Evolutionary conservation across 768 basidiomycete genomes (phyloP).

Genomic region (Termitomyces sp.): DNA sequence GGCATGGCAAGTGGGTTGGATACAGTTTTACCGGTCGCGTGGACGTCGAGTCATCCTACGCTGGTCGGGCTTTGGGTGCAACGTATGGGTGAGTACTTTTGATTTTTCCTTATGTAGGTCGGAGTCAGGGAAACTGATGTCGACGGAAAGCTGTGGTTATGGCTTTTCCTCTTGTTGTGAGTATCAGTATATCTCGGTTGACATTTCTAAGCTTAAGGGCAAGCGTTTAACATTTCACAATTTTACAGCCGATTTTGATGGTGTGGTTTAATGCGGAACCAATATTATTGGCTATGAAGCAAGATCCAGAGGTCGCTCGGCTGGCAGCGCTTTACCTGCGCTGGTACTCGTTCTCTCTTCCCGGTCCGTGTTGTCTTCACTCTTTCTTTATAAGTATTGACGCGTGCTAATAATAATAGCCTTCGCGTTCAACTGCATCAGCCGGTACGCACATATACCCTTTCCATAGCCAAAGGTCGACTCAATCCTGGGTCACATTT

Average conservation of each 20-base stretch:
- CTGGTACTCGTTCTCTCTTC: slow-evolving; percentile 72
- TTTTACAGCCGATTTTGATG: slow-evolving; percentile 2
- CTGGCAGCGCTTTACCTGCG: slow-evolving; percentile 74
- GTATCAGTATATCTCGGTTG: slow-evolving; percentile 13
- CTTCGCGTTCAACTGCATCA: slow-evolving; percentile 4
- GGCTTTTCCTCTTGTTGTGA: slow-evolving; percentile 52
- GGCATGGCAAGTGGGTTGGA: slow-evolving; percentile 84
- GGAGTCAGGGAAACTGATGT: neutral
- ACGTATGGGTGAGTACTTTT: slow-evolving; percentile 59
- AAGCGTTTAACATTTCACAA: no score
- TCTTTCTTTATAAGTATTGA: neutral
- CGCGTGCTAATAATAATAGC: slow-evolving; percentile 21
- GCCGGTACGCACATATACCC: neutral
- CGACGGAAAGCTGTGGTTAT: slow-evolving; percentile 53
- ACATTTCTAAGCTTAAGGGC: neutral
- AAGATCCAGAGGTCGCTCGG: slow-evolving; percentile 82
- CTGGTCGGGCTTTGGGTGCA: slow-evolving; percentile 89
- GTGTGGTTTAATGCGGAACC: slow-evolving; percentile 61
- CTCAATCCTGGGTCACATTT: neutral
- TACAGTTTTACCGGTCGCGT: slow-evolving; percentile 91
- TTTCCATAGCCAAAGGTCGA: neutral
- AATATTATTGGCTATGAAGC: slow-evolving; percentile 68
- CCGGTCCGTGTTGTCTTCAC: slow-evolving; percentile 32
- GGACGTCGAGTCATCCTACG: slow-evolving; percentile 83
- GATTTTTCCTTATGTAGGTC: neutral